Evolutionary conservation across 306 rosid genomes (phyloP).

Genomic region (Hippophae tibetana): DNA sequence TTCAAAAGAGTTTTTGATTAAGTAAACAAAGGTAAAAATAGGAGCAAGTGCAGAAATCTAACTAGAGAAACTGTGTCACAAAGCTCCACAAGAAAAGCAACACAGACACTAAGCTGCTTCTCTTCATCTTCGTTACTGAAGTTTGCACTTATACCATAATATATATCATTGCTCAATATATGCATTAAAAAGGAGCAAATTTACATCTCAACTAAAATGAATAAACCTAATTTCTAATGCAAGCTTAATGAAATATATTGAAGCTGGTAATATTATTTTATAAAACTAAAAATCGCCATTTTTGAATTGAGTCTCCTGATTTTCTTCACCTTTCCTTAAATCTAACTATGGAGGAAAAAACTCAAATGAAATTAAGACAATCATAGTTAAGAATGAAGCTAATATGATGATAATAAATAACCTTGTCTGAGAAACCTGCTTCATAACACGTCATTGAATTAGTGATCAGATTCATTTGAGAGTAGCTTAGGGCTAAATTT

Average conservation of each 20-base stretch:
- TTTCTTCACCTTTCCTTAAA: slow-evolving; percentile 56
- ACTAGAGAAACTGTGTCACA: background rate
- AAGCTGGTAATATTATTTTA: background rate
- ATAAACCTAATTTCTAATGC: background rate
- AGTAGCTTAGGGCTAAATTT: background rate
- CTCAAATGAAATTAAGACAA: too few relatives aligned
- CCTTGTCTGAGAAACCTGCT: slow-evolving; percentile 91
- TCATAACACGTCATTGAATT: slow-evolving; percentile 75
- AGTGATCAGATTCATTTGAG: slow-evolving; percentile 31
- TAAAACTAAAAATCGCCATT: slow-evolving; percentile 33
- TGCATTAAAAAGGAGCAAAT: too few relatives aligned
- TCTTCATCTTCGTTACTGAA: too few relatives aligned
- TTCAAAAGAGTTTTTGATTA: background rate
- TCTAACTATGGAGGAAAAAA: slow-evolving; percentile 33
- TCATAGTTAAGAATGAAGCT: background rate
- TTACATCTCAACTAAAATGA: background rate
- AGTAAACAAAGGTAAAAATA: background rate
- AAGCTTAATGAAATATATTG: background rate
- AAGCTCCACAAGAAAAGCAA: background rate
- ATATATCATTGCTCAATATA: too few relatives aligned
- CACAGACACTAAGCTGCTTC: too few relatives aligned
- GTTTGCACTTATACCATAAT: too few relatives aligned
- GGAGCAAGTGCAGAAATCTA: background rate
- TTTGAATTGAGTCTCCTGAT: slow-evolving; percentile 8
- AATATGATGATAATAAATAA: slow-evolving; percentile 8